Evolutionary conservation across 768 basidiomycete species (phyloP).

Genomic region (Hygrophorus russula): DNA sequence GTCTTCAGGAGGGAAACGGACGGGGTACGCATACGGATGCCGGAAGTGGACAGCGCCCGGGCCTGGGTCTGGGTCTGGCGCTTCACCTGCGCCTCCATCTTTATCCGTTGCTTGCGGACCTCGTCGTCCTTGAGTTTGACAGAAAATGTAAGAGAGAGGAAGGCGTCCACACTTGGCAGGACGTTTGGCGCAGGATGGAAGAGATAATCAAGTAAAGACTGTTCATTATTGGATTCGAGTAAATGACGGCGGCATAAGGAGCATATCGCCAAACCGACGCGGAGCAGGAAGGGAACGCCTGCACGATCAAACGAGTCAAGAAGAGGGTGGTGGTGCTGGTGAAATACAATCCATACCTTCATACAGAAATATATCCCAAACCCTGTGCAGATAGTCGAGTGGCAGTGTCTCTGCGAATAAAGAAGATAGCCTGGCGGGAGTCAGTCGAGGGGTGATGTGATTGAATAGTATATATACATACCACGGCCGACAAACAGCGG

Average conservation of each 20-base stretch:
- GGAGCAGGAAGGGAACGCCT: constrained; percentile 68
- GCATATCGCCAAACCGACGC: constrained; percentile 60
- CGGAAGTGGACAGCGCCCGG: neutral
- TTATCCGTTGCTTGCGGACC: constrained; percentile 59
- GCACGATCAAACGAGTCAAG: neutral
- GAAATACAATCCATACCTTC: constrained; percentile 43
- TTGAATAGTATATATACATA: constrained; percentile 17
- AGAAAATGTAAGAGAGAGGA: constrained; percentile 49
- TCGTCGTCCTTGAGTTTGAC: constrained; percentile 76
- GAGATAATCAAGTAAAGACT: constrained; percentile 37
- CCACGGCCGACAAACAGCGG: constrained; percentile 55
- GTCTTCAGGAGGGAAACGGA: neutral
- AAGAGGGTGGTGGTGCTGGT: neutral
- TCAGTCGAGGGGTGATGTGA: neutral
- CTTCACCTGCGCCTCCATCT: constrained; percentile 67
- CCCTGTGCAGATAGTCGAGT: constrained; percentile 50
- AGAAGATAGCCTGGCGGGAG: constrained; percentile 49
- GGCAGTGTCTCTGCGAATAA: constrained; percentile 63
- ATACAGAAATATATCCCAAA: constrained; percentile 78
- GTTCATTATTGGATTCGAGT: constrained; percentile 37
- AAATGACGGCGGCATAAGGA: constrained; percentile 48
- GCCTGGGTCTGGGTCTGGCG: constrained; percentile 33
- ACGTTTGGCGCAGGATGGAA: constrained; percentile 36
- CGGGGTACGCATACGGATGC: neutral
- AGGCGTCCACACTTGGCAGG: constrained; percentile 51